phyloP scores from a whole-genome alignment of 768 basidiomycete species.

The Rickenella mellea region DNA sequence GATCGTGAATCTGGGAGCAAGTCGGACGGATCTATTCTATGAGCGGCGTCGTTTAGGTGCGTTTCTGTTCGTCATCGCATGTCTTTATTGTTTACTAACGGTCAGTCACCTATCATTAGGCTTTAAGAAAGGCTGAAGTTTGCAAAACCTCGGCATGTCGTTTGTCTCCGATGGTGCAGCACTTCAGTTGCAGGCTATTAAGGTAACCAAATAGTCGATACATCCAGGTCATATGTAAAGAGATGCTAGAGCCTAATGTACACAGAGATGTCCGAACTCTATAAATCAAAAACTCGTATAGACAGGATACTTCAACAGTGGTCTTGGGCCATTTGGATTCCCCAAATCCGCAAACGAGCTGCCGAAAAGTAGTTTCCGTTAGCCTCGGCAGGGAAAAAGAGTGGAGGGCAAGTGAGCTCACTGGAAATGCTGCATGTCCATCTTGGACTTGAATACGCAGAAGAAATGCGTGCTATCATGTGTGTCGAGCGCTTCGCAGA shows the following conservation, averaged over 20 bases:
- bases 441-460: conserved; percentile 78
- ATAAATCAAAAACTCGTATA: too few species aligned
- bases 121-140: conserved; percentile 52
- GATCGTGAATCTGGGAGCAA: conserved; percentile 94
- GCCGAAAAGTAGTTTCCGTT: not conserved
- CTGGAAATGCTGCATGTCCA: conserved; percentile 25
- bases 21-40: conserved; percentile 87
- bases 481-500: conserved; percentile 71
- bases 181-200: too few species aligned
- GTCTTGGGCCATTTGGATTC: conserved; percentile 38
- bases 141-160: not conserved
- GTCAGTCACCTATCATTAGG: conserved; percentile 30
- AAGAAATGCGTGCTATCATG: conserved; percentile 81
- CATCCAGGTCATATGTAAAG: too few species aligned
- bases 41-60: conserved; percentile 77
- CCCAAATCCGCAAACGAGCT: conserved; percentile 53
- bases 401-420: not conserved
- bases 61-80: conserved; percentile 11
- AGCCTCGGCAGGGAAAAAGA: not conserved
- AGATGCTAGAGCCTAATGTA: too few species aligned
- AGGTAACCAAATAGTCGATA: too few species aligned
- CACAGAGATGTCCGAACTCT: too few species aligned
- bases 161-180: too few species aligned
- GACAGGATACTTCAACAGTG: conserved; percentile 54
- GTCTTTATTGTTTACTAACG: not conserved